A percentile compares a stretch with the other conserved stretches of the same genome.
These are phyloP conservation scores for Aphelidium insulamus DNA, from an alignment of 371 early-diverging fungal genomes.

Conservation along the genomic window DNA sequence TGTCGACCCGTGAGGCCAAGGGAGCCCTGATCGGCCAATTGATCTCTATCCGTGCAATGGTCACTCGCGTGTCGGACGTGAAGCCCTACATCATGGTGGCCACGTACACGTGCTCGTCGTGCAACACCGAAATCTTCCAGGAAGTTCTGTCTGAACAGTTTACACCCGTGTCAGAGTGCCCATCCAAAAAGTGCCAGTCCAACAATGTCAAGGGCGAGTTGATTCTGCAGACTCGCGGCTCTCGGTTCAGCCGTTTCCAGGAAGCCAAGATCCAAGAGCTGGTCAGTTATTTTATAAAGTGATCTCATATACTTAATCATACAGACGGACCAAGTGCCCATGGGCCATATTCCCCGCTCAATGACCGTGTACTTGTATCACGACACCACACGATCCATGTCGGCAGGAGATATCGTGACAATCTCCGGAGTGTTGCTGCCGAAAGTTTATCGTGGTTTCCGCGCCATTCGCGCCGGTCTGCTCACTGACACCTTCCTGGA, in stretches of 20 bases:
- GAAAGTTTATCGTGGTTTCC: conserved; percentile 80
- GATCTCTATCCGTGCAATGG: conserved; percentile 80
- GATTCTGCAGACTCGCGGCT: conserved; percentile 81
- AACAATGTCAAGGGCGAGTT: conserved; percentile 73
- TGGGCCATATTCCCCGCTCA: conserved; percentile 93
- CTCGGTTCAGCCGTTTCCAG: conserved; percentile 85
- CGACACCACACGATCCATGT: conserved; percentile 49
- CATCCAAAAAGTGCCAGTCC: conserved; percentile 55
- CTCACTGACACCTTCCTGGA: conserved; percentile 90
- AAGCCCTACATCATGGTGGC: conserved; percentile 82
- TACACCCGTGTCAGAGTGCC: conserved; percentile 76
- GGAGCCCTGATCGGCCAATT: conserved; percentile 67
- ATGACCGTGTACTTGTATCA: conserved; percentile 81
- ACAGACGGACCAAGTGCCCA: conserved; percentile 89
- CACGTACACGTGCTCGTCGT: conserved; percentile 88
- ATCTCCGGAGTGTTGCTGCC: conserved; percentile 87
- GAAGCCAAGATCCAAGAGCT: conserved; percentile 87
- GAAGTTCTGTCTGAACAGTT: conserved; percentile 64
- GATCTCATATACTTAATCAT: not conserved
- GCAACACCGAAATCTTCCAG: conserved; percentile 95
- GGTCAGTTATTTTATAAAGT: conserved; percentile 17
- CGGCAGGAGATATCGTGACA: conserved; percentile 79
- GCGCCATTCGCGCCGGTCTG: conserved; percentile 78
- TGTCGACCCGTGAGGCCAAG: conserved; percentile 74
- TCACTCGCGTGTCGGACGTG: conserved; percentile 90